These are phyloP conservation scores for Coemansia sp. DNA, from an alignment of 192 early-diverging fungal genomes.

Conservation along the genomic window DNA sequence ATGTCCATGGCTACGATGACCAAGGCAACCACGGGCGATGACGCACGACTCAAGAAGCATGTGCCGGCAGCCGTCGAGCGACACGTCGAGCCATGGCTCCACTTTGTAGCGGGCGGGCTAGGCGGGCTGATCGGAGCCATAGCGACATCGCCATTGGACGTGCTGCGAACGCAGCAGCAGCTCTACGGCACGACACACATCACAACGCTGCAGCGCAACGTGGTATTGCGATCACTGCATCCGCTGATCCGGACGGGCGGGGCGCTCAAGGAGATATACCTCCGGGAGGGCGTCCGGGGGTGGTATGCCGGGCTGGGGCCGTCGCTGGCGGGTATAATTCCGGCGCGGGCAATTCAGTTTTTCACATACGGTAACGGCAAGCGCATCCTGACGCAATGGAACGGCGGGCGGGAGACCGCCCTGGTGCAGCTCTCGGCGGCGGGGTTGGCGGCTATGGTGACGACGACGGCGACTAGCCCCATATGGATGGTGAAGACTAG, in stretches of 20 bases:
- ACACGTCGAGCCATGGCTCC: slow-evolving; percentile 47
- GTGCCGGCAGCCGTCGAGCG: slow-evolving; percentile 34
- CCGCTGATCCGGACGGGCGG: slow-evolving; percentile 30
- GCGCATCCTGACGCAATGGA: slow-evolving; percentile 69
- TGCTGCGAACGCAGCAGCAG: slow-evolving; percentile 93
- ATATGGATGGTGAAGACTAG: slow-evolving; percentile 98
- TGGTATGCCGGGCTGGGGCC: slow-evolving; percentile 96
- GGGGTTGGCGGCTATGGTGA: slow-evolving; percentile 68
- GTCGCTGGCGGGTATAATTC: slow-evolving; percentile 89
- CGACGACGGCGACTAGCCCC: slow-evolving; percentile 86
- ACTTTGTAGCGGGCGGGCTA: slow-evolving; percentile 55
- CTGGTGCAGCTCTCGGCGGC: slow-evolving; percentile 82
- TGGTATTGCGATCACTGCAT: slow-evolving; percentile 11
- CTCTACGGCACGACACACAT: slow-evolving; percentile 39
- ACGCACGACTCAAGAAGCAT: slow-evolving; percentile 11
- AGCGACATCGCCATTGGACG: slow-evolving; percentile 89
- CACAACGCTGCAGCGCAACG: not conserved
- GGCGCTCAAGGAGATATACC: slow-evolving; percentile 60
- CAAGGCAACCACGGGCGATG: not conserved
- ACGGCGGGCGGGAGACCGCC: slow-evolving; percentile 75
- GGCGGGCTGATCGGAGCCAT: slow-evolving; percentile 83
- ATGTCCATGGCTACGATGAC: not conserved
- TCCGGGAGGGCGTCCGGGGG: slow-evolving; percentile 76
- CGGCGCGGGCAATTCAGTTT: slow-evolving; percentile 95
- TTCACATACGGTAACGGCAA: slow-evolving; percentile 91